These are phyloP conservation scores for Blastobotrys chiropterorum DNA, from an alignment of 805 yeast genomes.

Conservation along the genomic window DNA sequence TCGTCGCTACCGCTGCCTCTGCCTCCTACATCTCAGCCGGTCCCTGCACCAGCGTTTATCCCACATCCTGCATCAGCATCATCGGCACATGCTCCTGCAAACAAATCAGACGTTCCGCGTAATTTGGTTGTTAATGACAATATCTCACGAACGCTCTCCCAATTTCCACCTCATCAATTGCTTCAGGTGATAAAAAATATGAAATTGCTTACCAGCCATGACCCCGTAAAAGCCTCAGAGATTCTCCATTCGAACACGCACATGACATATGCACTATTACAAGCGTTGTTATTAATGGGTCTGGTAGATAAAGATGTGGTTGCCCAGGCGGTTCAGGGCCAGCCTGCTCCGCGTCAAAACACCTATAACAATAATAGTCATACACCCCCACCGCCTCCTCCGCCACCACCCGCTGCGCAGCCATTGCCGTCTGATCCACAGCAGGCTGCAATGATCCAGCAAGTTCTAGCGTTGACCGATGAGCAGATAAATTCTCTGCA, in stretches of 20 bases:
- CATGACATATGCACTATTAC: conserved; percentile 69
- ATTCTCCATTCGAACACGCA: conserved; percentile 62
- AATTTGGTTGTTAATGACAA: conserved; percentile 32
- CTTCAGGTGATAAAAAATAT: conserved; percentile 48
- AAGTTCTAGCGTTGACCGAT: conserved; percentile 44
- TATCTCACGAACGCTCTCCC: conserved; percentile 44
- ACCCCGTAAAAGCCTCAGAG: conserved; percentile 55
- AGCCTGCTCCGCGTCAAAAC: conserved; percentile 7
- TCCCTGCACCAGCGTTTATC: background rate
- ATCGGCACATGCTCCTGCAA: conserved; percentile 5
- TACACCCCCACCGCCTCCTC: conserved; percentile 13
- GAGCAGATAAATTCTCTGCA: conserved; percentile 44
- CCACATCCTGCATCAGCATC: background rate
- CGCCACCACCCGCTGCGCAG: conserved; percentile 11
- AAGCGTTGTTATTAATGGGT: conserved; percentile 46
- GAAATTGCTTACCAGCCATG: conserved; percentile 47
- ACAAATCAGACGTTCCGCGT: conserved; percentile 29
- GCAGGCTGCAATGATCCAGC: conserved; percentile 42
- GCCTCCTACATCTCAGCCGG: background rate
- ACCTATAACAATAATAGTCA: conserved; percentile 6
- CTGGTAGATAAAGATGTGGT: conserved; percentile 27
- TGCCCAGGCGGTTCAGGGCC: conserved; percentile 20
- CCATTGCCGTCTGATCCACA: conserved; percentile 27
- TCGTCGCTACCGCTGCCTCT: background rate
- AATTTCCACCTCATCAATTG: conserved; percentile 46